Conservation (phyloP, 768 basidiomycete genomes). For the Tulasnella sp. region DNA sequence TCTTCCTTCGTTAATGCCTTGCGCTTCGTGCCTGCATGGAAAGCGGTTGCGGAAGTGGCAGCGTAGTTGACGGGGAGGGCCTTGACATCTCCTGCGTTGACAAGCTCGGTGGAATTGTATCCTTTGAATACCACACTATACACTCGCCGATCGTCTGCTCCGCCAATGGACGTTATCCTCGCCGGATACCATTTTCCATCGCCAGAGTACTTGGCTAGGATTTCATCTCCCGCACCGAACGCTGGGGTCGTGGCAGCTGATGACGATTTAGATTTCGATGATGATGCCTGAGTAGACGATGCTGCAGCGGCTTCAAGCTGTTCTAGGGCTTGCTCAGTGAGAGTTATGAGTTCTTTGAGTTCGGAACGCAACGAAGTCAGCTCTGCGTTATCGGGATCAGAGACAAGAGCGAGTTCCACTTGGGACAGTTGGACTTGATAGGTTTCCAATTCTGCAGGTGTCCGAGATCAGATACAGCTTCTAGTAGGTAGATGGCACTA, state of each 20-base stretch:
- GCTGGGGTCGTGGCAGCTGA: constrained; percentile 28
- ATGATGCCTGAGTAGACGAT: constrained; percentile 34
- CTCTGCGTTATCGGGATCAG: constrained; percentile 68
- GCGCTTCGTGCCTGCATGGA: constrained; percentile 46
- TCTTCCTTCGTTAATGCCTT: constrained; percentile 63
- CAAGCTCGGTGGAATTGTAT: constrained; percentile 84
- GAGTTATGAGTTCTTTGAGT: constrained; percentile 72
- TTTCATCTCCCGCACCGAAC: constrained; percentile 78
- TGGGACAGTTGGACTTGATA: constrained; percentile 87
- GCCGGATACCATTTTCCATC: constrained; percentile 86
- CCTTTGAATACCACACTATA: constrained; percentile 88
- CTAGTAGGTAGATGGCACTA: too few relatives aligned
- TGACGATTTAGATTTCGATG: constrained; percentile 50
- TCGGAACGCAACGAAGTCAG: constrained; percentile 66
- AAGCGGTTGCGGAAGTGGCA: constrained; percentile 32
- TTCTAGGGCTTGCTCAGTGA: constrained; percentile 63
- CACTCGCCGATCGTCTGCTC: constrained; percentile 69
- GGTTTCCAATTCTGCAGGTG: constrained; percentile 62
- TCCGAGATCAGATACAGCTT: background rate
- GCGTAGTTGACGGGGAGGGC: constrained; percentile 42
- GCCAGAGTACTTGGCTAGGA: constrained; percentile 74
- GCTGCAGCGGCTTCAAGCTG: constrained; percentile 46
- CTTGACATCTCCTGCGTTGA: constrained; percentile 65
- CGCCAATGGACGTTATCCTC: constrained; percentile 75
- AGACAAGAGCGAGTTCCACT: constrained; percentile 68